Percentiles rank a stretch among this genome's conserved stretches.
phyloP scores from a whole-genome alignment of 495 filamentous ascomycete genomes.

The Xylaria castorea region DNA sequence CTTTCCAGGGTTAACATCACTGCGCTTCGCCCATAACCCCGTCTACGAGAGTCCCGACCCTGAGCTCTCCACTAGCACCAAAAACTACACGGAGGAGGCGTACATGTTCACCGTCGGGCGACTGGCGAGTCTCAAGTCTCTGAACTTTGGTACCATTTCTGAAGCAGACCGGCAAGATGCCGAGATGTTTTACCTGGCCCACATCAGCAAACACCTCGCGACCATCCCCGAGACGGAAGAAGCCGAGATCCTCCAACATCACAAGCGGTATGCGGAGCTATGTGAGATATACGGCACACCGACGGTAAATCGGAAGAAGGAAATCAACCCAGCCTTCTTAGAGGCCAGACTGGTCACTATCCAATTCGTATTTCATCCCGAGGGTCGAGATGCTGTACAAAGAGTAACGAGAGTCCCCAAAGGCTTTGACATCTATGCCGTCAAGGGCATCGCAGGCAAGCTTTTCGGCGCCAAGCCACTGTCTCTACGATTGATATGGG shows the following conservation, averaged over 20 bases:
- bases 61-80: conserved; percentile 45
- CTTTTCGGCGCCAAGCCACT: conserved; percentile 71
- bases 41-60: conserved; percentile 68
- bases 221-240: conserved; percentile 62
- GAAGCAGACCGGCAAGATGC: conserved; percentile 78
- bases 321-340: conserved; percentile 69
- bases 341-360: conserved; percentile 75
- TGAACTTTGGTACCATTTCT: conserved; percentile 83
- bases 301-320: conserved; percentile 55
- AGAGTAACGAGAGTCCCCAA: conserved; percentile 68
- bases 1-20: conserved; percentile 73
- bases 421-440: conserved; percentile 76
- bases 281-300: conserved; percentile 77
- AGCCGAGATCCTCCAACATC: conserved; percentile 58
- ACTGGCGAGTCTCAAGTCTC: conserved; percentile 64
- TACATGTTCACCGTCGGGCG: conserved; percentile 90
- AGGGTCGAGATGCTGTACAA: conserved; percentile 29
- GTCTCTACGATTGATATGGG: conserved; percentile 71
- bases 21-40: conserved; percentile 85
- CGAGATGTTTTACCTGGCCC: conserved; percentile 89
- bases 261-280: conserved; percentile 74
- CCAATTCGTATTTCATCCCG: conserved; percentile 58
- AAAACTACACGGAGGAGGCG: conserved; percentile 65
- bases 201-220: conserved; percentile 77
- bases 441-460: conserved; percentile 78